A percentile compares a stretch with the other conserved stretches of the same genome.
Evolutionary conservation across 2,329 filamentous ascomycete species (phyloP).

Genomic region (Orbilia brochopaga): DNA sequence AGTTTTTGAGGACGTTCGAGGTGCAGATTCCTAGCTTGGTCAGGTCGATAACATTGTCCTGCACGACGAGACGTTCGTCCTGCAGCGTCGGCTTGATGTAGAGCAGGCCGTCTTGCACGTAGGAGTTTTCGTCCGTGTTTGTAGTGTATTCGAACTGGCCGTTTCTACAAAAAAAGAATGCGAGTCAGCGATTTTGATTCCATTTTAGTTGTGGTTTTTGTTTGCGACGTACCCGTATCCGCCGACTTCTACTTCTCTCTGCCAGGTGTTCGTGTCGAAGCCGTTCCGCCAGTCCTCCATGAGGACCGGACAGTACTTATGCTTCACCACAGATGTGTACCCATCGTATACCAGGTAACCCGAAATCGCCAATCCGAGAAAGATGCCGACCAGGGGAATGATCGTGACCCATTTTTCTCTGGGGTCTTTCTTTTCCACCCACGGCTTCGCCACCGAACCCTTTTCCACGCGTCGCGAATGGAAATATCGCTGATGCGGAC

Average conservation of each 20-base stretch:
- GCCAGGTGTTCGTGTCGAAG: slow-evolving; percentile 70
- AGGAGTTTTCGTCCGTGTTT: slow-evolving; percentile 73
- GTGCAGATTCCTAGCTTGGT: slow-evolving; percentile 71
- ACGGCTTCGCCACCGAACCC: slow-evolving; percentile 76
- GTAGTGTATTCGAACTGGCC: slow-evolving; percentile 83
- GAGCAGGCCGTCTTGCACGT: slow-evolving; percentile 71
- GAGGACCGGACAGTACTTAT: slow-evolving; percentile 74
- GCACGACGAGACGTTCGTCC: slow-evolving; percentile 69
- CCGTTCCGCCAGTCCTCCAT: slow-evolving; percentile 70
- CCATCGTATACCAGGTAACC: slow-evolving; percentile 79
- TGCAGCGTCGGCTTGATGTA: slow-evolving; percentile 80
- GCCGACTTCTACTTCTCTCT: slow-evolving; percentile 74
- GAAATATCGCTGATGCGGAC: slow-evolving; percentile 67
- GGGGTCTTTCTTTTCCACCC: slow-evolving; percentile 74
- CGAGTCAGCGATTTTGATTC: neutral
- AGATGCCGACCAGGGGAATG: slow-evolving; percentile 73
- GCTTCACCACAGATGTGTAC: slow-evolving; percentile 71
- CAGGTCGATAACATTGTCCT: slow-evolving; percentile 72
- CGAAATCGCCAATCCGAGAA: slow-evolving; percentile 71
- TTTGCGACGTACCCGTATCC: slow-evolving; percentile 74
- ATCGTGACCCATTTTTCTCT: slow-evolving; percentile 88
- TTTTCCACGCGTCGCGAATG: slow-evolving; percentile 75
- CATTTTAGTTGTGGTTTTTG: neutral
- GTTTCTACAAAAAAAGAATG: slow-evolving; percentile 64
- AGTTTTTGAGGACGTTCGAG: slow-evolving; percentile 66